Evolutionary conservation across 352 stramenopile genomes (phyloP).

Genomic region (Phytophthora ramorum): DNA sequence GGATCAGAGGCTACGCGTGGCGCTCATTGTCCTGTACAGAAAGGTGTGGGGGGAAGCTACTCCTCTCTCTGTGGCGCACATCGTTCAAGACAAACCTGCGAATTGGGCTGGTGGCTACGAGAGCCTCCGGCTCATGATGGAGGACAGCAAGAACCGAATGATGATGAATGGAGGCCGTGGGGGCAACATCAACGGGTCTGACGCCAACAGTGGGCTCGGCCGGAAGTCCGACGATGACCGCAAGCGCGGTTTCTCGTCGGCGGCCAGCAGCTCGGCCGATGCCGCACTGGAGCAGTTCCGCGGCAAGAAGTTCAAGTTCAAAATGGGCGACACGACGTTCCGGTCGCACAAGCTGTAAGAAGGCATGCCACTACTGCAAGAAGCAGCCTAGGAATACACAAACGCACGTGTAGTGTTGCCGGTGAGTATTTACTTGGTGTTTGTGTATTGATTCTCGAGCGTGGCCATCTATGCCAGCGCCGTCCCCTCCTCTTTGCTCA

Average conservation of each 20-base stretch:
- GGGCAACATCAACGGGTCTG: slow-evolving; percentile 16
- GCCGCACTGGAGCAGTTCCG: slow-evolving; percentile 73
- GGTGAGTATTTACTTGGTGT: slow-evolving; percentile 3
- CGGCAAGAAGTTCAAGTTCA: slow-evolving; percentile 90
- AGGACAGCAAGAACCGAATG: slow-evolving; percentile 79
- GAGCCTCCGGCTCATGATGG: slow-evolving; percentile 83
- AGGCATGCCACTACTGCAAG: neutral
- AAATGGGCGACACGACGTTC: slow-evolving; percentile 81
- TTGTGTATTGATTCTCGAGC: slow-evolving; percentile 6
- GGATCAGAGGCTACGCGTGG: slow-evolving; percentile 80
- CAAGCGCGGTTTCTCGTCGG: slow-evolving; percentile 47
- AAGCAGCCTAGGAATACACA: slow-evolving; percentile 2
- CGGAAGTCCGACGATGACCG: slow-evolving; percentile 44
- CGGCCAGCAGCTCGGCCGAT: slow-evolving; percentile 37
- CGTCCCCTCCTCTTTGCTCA: slow-evolving; percentile 25
- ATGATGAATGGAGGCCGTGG: slow-evolving; percentile 34
- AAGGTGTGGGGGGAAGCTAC: slow-evolving; percentile 87
- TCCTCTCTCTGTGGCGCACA: slow-evolving; percentile 80
- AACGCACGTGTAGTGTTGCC: neutral
- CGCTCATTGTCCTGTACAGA: slow-evolving; percentile 78
- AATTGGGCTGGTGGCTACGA: slow-evolving; percentile 87
- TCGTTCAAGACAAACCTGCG: slow-evolving; percentile 77
- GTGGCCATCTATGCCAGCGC: slow-evolving; percentile 8
- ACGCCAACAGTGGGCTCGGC: slow-evolving; percentile 23
- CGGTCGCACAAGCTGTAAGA: slow-evolving; percentile 84